These are phyloP conservation scores for Pelargonium myrrhifolium DNA, from an alignment of 441 rosid species.

Conservation along the genomic window DNA sequence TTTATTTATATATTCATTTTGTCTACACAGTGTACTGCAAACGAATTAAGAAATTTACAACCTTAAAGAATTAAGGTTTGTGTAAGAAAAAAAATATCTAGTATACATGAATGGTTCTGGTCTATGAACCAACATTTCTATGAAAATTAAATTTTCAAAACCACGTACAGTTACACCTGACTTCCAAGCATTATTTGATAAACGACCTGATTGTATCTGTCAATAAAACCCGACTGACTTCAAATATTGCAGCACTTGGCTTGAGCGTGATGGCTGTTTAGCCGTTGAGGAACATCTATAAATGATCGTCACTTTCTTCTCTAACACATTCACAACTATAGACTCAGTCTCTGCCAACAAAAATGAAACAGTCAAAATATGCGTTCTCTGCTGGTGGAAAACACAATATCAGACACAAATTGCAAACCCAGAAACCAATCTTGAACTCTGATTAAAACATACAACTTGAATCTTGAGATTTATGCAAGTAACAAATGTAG, in stretches of 20 bases:
- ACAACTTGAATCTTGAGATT: too few species aligned
- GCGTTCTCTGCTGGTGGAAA: not conserved
- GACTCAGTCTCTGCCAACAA: slow-evolving; percentile 59
- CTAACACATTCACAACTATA: slow-evolving; percentile 48
- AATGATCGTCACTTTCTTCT: slow-evolving; percentile 69
- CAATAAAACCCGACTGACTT: too few species aligned
- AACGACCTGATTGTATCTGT: too few species aligned
- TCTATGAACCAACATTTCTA: slow-evolving; percentile 16
- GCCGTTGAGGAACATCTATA: slow-evolving; percentile 43
- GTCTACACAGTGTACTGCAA: not conserved
- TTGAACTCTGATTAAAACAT: too few species aligned
- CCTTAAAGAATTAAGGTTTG: too few species aligned
- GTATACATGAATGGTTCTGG: slow-evolving; percentile 15
- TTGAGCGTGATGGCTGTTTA: too few species aligned
- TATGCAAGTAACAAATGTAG: too few species aligned
- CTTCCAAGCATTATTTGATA: slow-evolving; percentile 23
- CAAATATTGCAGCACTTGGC: too few species aligned
- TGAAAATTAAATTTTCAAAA: not conserved
- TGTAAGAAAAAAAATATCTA: too few species aligned
- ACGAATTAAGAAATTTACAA: not conserved
- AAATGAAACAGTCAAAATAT: not conserved
- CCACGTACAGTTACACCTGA: too few species aligned
- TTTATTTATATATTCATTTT: not conserved
- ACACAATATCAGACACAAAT: not conserved
- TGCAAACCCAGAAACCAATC: not conserved